Evolutionary conservation across 169 alveolate genomes (phyloP), one percentile per base, ranked within the genome.

Genomic region (Plasmodium chabaudi): DNA sequence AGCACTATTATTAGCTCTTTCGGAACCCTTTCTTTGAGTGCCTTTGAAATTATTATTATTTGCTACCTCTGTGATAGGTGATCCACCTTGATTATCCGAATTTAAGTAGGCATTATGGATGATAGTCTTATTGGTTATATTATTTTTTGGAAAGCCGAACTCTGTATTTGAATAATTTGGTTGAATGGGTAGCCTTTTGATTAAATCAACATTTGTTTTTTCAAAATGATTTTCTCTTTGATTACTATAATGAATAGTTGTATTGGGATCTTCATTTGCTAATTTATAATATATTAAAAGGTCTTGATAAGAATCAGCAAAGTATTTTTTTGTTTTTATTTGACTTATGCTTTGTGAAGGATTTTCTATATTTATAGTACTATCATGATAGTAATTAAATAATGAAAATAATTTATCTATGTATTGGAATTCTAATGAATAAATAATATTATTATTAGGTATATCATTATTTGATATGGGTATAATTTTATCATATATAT

Each of bases 401-500:
- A 39, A 25, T 27, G 88, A 44, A 75, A 75, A 75, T 63, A 75
- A 61, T 61, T 75, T 75, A 9, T 75, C 74, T 27, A 75, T 53
- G 39, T 75, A 75, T 39, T 64, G 46, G 0, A 75, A 51, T 63
- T 75, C 88, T 12, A 75, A 46, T 56, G 64, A 49, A 75, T 75
- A 63, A 17, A 75, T 75, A 75, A 75, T 63, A 75, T 75, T 75
- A 23, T 63, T 75, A 63, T 75, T 60, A 73, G 64, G 61, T 25
- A 63, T 34, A 49, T 75, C 88, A 21, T 67, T 46, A 49, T 63
- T 61, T 47, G 88, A 75, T 19, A 75, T 42, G 12, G 88, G 59
- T 21, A 75, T 68, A 63, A 21, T 60, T 23, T 42, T 47, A 67
- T 75, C 74, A 75, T 75, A 75, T 9, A 75, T 75, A 60, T 75